These are phyloP conservation scores for Phtheirospermum japonicum DNA, from an alignment of 257 asterid species.

Conservation along the genomic window DNA sequence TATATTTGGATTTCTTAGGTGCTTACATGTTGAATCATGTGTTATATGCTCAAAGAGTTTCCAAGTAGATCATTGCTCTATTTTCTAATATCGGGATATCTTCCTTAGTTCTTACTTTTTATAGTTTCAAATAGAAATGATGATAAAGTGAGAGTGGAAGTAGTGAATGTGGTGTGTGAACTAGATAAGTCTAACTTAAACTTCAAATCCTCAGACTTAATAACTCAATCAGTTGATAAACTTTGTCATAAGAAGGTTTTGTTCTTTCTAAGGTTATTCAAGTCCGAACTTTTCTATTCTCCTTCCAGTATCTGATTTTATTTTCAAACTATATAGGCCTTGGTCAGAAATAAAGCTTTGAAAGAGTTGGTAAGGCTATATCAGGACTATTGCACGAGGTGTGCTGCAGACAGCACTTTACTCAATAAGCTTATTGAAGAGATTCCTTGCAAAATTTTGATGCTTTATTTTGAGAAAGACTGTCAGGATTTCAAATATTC, in stretches of 20 bases:
- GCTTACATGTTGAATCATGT: no score
- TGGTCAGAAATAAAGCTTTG: slow-evolving; percentile 69
- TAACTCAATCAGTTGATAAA: slow-evolving; percentile 62
- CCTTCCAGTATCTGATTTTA: slow-evolving; percentile 24
- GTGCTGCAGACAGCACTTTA: slow-evolving; percentile 37
- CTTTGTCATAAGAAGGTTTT: slow-evolving; percentile 87
- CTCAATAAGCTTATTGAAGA: slow-evolving; percentile 60
- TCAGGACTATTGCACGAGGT: slow-evolving; percentile 66
- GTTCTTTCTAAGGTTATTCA: slow-evolving; percentile 26
- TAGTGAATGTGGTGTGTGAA: slow-evolving; percentile 68
- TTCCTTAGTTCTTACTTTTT: no score
- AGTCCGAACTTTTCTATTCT: slow-evolving; percentile 15
- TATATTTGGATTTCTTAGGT: no score
- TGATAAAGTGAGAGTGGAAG: slow-evolving; percentile 77
- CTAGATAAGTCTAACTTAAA: slow-evolving; percentile 50
- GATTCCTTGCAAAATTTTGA: slow-evolving; percentile 74
- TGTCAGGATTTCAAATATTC: slow-evolving; percentile 78
- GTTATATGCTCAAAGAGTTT: no score
- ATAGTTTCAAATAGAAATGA: no score
- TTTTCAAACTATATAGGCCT: slow-evolving; percentile 39
- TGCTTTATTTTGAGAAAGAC: slow-evolving; percentile 80
- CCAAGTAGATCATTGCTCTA: no score
- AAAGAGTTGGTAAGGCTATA: slow-evolving; percentile 73
- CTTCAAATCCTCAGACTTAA: slow-evolving; percentile 44
- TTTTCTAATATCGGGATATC: no score